phyloP scores from a whole-genome alignment of 2,329 filamentous ascomycete species.

The Xylaria sp. region DNA sequence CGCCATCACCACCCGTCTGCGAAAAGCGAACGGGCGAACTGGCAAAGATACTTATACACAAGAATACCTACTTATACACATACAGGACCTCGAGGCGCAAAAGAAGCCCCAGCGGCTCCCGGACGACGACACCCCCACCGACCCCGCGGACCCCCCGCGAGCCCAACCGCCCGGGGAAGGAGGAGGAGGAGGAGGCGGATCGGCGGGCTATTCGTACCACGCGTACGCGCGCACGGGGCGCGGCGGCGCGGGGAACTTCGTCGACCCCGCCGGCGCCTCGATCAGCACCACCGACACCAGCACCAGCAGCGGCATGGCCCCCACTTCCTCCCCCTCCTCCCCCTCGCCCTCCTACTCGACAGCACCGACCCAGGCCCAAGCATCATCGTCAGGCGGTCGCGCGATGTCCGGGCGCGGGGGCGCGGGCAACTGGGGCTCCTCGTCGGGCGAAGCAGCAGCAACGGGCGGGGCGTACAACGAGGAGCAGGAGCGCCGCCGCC shows the following conservation, averaged over 20 bases:
- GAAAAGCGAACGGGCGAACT: too few species aligned
- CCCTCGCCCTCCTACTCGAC: neutral
- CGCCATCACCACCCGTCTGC: too few species aligned
- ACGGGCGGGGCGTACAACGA: conserved; percentile 20
- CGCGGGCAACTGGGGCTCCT: conserved; percentile 56
- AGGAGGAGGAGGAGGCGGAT: too few species aligned
- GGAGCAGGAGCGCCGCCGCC: conserved; percentile 32
- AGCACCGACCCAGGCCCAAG: conserved; percentile 13
- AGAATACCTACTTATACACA: conserved; percentile 2
- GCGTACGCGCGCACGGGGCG: too few species aligned
- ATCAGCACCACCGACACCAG: conserved; percentile 30
- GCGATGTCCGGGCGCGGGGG: conserved; percentile 54
- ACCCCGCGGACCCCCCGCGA: conserved; percentile 26
- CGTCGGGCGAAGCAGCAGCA: too few species aligned
- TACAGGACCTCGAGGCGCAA: conserved; percentile 47
- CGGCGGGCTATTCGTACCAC: too few species aligned
- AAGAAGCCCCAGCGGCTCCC: conserved; percentile 28
- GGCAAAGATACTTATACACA: too few species aligned
- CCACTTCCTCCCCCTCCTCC: conserved; percentile 3
- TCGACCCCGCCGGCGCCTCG: conserved; percentile 40
- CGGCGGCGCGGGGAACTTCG: conserved; percentile 65
- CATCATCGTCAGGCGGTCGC: conserved; percentile 6
- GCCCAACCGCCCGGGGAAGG: conserved; percentile 28
- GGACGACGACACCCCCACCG: conserved; percentile 27
- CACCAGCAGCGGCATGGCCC: conserved; percentile 16